phyloP scores from a whole-genome alignment of 1,284 basidiomycete genomes.

The Puccinia polysora region DNA sequence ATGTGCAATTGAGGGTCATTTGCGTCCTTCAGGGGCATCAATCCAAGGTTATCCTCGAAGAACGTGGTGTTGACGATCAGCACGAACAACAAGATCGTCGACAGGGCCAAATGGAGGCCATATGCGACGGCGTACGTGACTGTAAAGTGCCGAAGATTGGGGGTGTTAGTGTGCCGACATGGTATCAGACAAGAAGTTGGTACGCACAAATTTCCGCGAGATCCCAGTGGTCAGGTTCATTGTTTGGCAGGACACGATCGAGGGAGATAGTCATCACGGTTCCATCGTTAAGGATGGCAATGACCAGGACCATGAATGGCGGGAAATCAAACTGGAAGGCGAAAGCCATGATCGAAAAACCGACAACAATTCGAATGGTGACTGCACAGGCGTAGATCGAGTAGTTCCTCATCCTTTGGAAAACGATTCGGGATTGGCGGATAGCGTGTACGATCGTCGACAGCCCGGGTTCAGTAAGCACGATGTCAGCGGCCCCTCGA shows the following conservation, averaged over 20 bases:
- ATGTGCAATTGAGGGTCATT: slow-evolving; percentile 61
- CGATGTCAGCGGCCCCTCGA: slow-evolving; percentile 90
- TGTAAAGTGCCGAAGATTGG: not conserved
- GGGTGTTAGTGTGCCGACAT: not conserved
- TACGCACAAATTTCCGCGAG: slow-evolving; percentile 73
- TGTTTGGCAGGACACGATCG: slow-evolving; percentile 89
- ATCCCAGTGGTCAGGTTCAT: slow-evolving; percentile 84
- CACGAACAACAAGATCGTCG: slow-evolving; percentile 76
- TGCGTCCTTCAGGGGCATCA: slow-evolving; percentile 51
- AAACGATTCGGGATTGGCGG: slow-evolving; percentile 88
- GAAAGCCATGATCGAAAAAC: slow-evolving; percentile 44
- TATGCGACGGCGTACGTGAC: slow-evolving; percentile 88
- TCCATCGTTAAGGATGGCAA: slow-evolving; percentile 59
- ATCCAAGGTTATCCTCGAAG: slow-evolving; percentile 82
- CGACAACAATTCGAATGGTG: slow-evolving; percentile 44
- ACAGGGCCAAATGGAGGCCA: slow-evolving; percentile 83
- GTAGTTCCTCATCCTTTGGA: slow-evolving; percentile 97
- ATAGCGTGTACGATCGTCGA: slow-evolving; percentile 96
- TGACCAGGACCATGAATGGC: slow-evolving; percentile 63
- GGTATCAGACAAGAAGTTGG: not conserved
- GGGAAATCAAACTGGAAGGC: slow-evolving; percentile 44
- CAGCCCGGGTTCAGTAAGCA: slow-evolving; percentile 88
- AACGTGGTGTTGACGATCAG: slow-evolving; percentile 81
- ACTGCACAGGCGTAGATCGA: slow-evolving; percentile 60
- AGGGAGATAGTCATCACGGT: slow-evolving; percentile 93